These are phyloP conservation scores for Daldinia loculata DNA, from an alignment of 495 filamentous ascomycete species.

Conservation along the genomic window DNA sequence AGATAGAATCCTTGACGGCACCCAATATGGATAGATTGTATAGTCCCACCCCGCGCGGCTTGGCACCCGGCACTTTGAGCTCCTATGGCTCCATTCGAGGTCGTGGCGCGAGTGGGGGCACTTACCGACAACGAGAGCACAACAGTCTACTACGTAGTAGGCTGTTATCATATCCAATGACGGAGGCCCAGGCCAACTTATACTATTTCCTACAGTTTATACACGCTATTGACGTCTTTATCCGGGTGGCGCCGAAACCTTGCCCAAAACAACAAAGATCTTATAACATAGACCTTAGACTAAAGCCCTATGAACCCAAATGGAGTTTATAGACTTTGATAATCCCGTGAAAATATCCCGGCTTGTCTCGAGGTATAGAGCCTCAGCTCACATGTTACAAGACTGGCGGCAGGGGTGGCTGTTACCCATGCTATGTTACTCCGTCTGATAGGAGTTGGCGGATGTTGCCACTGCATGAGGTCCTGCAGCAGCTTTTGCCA, in stretches of 20 bases:
- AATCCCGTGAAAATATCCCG: background rate
- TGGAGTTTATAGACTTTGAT: background rate
- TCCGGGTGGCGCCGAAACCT: slow-evolving; percentile 35
- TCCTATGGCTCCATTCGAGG: slow-evolving; percentile 41
- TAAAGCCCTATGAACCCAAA: background rate
- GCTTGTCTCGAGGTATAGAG: slow-evolving; percentile 19
- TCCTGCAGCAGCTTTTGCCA: slow-evolving; percentile 32
- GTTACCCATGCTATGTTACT: slow-evolving; percentile 25
- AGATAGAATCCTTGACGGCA: slow-evolving; percentile 12
- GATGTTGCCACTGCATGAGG: slow-evolving; percentile 29
- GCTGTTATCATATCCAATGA: slow-evolving; percentile 31
- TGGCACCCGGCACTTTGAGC: slow-evolving; percentile 44
- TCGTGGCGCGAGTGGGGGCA: slow-evolving; percentile 34
- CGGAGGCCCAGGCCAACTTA: background rate
- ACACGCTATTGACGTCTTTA: slow-evolving; percentile 13
- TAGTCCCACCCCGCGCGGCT: slow-evolving; percentile 43
- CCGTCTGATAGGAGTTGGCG: slow-evolving; percentile 30
- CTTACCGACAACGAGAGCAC: slow-evolving; percentile 16
- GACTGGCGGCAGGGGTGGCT: slow-evolving; percentile 15
- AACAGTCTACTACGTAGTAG: slow-evolving; percentile 27
- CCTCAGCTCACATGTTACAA: slow-evolving; percentile 31
- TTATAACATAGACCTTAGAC: background rate
- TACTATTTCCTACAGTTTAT: background rate
- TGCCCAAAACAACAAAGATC: background rate
- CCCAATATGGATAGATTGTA: slow-evolving; percentile 43